Evolutionary conservation across 352 stramenopile species (phyloP).

Genomic region (Elongisporangium senticosum): DNA sequence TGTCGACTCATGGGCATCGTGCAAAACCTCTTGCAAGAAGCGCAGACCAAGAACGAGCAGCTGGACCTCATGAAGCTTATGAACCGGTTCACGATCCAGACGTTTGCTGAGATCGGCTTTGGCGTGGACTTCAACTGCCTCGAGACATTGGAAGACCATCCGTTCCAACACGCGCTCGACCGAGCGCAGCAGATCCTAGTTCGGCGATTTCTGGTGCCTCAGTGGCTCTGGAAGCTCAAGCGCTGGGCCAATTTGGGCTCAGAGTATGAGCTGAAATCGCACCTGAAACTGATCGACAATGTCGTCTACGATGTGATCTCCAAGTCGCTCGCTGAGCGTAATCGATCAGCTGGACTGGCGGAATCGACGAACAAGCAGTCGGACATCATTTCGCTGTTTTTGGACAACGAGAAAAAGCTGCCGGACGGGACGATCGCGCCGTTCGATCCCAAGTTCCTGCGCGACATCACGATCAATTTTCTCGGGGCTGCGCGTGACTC

Average conservation of each 20-base stretch:
- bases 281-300: conserved; percentile 17
- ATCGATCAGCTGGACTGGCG: no score
- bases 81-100: conserved; percentile 6
- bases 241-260: conserved; percentile 14
- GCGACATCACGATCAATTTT: conserved; percentile 35
- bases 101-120: conserved; percentile 17
- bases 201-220: conserved; percentile 7
- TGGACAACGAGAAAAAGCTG: background rate
- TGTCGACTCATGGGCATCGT: no score
- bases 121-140: conserved; percentile 50
- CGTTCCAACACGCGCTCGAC: conserved; percentile 6
- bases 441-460: conserved; percentile 33
- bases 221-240: conserved; percentile 19
- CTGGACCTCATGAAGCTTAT: conserved; percentile 10
- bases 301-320: conserved; percentile 20
- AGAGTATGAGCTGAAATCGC: conserved; percentile 5
- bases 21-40: conserved; percentile 14
- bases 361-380: no score
- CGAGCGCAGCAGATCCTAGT: conserved; percentile 2
- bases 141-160: conserved; percentile 21
- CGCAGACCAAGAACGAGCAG: conserved; percentile 19
- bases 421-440: conserved; percentile 12
- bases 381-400: no score
- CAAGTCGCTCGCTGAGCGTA: conserved; percentile 8
- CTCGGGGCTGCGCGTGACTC: conserved; percentile 60